phyloP scores from a whole-genome alignment of 2,329 filamentous ascomycete genomes.

The Fusarium aywerte region DNA sequence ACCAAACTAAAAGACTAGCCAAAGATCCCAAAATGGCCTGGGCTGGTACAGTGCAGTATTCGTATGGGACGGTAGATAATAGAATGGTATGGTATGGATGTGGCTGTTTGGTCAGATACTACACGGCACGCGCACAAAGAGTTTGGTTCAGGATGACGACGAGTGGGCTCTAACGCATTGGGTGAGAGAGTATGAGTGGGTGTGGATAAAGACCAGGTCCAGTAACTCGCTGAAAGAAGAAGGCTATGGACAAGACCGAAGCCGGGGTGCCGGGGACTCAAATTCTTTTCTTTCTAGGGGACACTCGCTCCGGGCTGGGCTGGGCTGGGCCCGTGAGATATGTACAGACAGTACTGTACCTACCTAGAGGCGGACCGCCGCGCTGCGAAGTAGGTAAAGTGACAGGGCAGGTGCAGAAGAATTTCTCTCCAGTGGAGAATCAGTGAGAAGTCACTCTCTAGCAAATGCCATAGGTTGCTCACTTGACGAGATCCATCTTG shows the following conservation, averaged over 20 bases:
- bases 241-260: slow-evolving; percentile 19
- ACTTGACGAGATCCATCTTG: slow-evolving; percentile 13
- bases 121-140: slow-evolving; percentile 31
- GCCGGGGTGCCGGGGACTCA: slow-evolving; percentile 10
- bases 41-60: not conserved
- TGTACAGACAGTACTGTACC: too few relatives aligned
- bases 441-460: slow-evolving; percentile 16
- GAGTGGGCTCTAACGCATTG: slow-evolving; percentile 16
- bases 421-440: slow-evolving; percentile 28
- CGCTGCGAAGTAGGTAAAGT: slow-evolving; percentile 11
- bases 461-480: slow-evolving; percentile 3
- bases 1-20: slow-evolving; percentile 35
- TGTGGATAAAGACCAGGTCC: slow-evolving; percentile 10
- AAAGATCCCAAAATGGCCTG: slow-evolving; percentile 31
- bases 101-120: slow-evolving; percentile 33
- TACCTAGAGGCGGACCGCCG: slow-evolving; percentile 31
- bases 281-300: slow-evolving; percentile 10
- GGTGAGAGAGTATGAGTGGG: slow-evolving; percentile 21
- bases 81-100: not conserved
- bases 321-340: too few relatives aligned
- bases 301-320: too few relatives aligned
- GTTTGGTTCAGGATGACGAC: slow-evolving; percentile 31
- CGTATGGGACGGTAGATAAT: slow-evolving; percentile 12
- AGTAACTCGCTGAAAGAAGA: slow-evolving; percentile 8
- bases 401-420: slow-evolving; percentile 17